Evolutionary conservation across 75 land plant species (phyloP), one percentile per base, ranked within the genome.

Genomic region (Azolla pinnata): DNA sequence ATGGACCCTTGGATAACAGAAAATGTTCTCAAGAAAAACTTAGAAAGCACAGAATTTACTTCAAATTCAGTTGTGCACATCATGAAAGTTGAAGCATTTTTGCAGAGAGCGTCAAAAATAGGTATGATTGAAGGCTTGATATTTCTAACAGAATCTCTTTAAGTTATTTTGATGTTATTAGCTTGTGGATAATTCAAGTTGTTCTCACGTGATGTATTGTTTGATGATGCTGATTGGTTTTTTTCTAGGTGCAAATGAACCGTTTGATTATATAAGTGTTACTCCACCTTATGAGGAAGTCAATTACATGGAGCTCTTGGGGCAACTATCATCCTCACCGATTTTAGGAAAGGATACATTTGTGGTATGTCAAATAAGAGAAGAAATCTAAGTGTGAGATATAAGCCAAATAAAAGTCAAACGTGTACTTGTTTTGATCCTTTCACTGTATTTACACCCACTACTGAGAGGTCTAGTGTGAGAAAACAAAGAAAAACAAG

Each of bases 1-100:
- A 85, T 93, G 96, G 96, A 93, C 67, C 98, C 98, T 51, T 93
- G 98, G 98, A 90, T 93, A 46, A 64, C 90, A 29, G 69, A 82
- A 54, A 63, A 88, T 68, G 96, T 93, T 25, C 60, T 93, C 38
- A 65, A 63, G 44, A 84, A 96, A 58, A 93, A 93, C 62, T 75
- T 93, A 59, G 75, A 83, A 62, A 69, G 66, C 59, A 93, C 98
- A 34, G 85, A 76, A 24, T 93, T 88, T 61, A 60, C 68, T 53
- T 73, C 81, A 61, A 79, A 62, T 40, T 72, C 96, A 44, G 67
- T 70, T 10, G 80, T 93, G 63, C 96, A 93, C 57, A 66, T 71
- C 12, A 61, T 70, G 16, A 73, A 75, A 31, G 96, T 88, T 10
- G 98, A 93, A 71, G 57, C 42, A 26, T 88, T 85, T 65, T 53